These are phyloP conservation scores for Cytospora piceae DNA, from an alignment of 2,329 filamentous ascomycete genomes.

Conservation along the genomic window DNA sequence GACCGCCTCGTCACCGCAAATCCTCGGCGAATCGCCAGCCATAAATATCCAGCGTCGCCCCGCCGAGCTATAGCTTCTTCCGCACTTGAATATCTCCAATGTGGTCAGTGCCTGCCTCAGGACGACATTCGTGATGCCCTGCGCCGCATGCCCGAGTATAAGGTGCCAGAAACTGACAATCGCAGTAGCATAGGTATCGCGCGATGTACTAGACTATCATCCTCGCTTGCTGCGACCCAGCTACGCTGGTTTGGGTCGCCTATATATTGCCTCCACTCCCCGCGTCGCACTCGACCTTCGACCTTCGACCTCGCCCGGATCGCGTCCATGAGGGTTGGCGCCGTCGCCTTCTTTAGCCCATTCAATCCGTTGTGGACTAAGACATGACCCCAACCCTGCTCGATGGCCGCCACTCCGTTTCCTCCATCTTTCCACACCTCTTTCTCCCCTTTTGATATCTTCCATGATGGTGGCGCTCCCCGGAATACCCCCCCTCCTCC, in stretches of 20 bases:
- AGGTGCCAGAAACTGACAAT: constrained; percentile 22
- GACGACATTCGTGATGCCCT: constrained; percentile 3
- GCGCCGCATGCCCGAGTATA: background rate
- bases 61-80: constrained; percentile 3
- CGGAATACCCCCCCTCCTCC: constrained; percentile 31
- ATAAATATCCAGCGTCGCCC: constrained; percentile 29
- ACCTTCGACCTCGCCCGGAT: constrained; percentile 7
- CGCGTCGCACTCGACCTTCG: constrained; percentile 3
- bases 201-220: constrained; percentile 41
- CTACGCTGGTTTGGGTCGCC: constrained; percentile 41
- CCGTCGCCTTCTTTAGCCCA: constrained; percentile 18
- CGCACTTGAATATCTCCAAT: constrained; percentile 11
- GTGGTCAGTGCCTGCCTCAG: constrained; percentile 30
- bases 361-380: constrained; percentile 34
- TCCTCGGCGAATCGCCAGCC: background rate
- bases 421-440: constrained; percentile 48
- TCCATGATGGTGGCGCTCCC: constrained; percentile 48
- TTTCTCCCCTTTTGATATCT: constrained; percentile 58
- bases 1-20: constrained; percentile 19
- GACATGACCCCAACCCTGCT: constrained; percentile 41
- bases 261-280: constrained; percentile 24
- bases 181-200: constrained; percentile 29
- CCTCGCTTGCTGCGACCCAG: constrained; percentile 41
- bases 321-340: constrained; percentile 15
- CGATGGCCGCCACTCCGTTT: constrained; percentile 59